phyloP scores from a whole-genome alignment of 2,329 filamentous ascomycete species.

The Nemania abortiva region DNA sequence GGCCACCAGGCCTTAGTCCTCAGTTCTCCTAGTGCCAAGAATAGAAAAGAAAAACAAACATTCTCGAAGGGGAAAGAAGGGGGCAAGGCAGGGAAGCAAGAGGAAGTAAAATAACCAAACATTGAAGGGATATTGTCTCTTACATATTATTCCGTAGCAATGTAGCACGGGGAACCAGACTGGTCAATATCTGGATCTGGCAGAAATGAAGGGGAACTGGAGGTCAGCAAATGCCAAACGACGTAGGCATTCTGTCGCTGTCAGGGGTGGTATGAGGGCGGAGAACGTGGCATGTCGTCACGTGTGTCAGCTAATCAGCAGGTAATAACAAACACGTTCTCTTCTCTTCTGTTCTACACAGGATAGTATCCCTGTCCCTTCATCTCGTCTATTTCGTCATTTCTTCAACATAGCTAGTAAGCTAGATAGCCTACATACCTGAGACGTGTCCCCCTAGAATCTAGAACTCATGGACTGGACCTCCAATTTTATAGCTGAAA shows the following conservation, averaged over 20 bases:
- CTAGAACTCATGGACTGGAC: background rate
- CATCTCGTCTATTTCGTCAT: too few relatives aligned
- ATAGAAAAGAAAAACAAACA: conserved; percentile 22
- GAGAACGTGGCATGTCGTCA: conserved; percentile 30
- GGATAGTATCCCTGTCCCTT: background rate
- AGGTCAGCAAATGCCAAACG: conserved; percentile 4
- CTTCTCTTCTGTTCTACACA: background rate
- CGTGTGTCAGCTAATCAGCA: conserved; percentile 30
- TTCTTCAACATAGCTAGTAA: background rate
- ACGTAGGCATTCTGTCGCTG: conserved; percentile 7
- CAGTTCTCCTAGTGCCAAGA: conserved; percentile 22
- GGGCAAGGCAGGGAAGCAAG: background rate
- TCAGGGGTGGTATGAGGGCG: conserved; percentile 12
- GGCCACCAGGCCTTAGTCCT: conserved; percentile 5
- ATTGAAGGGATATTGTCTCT: background rate
- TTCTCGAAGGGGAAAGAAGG: background rate
- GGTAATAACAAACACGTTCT: background rate
- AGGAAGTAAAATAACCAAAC: conserved; percentile 7
- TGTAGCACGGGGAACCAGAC: conserved; percentile 4
- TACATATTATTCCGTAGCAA: conserved; percentile 4
- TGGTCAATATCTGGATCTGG: conserved; percentile 1
- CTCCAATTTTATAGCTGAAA: background rate
- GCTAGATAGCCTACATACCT: background rate
- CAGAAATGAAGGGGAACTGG: conserved; percentile 2
- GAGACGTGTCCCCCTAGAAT: background rate